A percentile compares a stretch with the other conserved stretches of the same genome.
phyloP scores from a whole-genome alignment of 129 eudicot species.

The Tagetes patula region DNA sequence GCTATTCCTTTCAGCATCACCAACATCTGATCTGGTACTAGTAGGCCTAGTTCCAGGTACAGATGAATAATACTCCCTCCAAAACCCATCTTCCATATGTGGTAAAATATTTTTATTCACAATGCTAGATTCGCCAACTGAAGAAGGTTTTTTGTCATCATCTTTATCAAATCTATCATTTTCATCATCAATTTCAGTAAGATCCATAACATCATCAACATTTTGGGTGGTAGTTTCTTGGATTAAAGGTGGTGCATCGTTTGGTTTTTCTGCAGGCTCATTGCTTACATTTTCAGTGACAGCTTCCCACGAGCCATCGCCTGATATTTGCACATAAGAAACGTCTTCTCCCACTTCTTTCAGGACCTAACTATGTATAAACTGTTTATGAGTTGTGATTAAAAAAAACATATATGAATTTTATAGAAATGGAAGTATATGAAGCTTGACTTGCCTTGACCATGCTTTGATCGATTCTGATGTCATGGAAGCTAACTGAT shows the following conservation, averaged over 20 bases:
- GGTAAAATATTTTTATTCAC: conserved; percentile 29
- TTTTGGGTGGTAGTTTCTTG: conserved; percentile 30
- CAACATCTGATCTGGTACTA: conserved; percentile 26
- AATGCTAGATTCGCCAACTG: conserved; percentile 25
- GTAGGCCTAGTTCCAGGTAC: conserved; percentile 25
- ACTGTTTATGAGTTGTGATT: not conserved
- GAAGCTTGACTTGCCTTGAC: conserved; percentile 63
- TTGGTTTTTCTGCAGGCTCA: conserved; percentile 39
- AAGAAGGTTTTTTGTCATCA: conserved; percentile 49
- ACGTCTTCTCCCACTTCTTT: conserved; percentile 66
- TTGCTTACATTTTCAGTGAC: conserved; percentile 37
- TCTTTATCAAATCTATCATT: conserved; percentile 26
- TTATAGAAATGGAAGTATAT: not conserved
- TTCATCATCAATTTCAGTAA: conserved; percentile 55
- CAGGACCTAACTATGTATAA: conserved; percentile 47
- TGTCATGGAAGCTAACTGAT: conserved; percentile 64
- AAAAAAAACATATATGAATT: not conserved
- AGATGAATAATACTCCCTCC: conserved; percentile 47
- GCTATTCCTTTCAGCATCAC: conserved; percentile 21
- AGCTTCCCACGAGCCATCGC: conserved; percentile 73
- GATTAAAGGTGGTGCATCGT: conserved; percentile 35
- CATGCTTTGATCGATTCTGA: conserved; percentile 73
- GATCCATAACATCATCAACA: conserved; percentile 50
- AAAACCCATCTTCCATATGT: conserved; percentile 42
- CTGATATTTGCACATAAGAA: conserved; percentile 53